A percentile compares a stretch with the other conserved stretches of the same genome.
These are phyloP conservation scores for Termitomyces sp. DNA, from an alignment of 1,284 basidiomycete species.

Conservation along the genomic window DNA sequence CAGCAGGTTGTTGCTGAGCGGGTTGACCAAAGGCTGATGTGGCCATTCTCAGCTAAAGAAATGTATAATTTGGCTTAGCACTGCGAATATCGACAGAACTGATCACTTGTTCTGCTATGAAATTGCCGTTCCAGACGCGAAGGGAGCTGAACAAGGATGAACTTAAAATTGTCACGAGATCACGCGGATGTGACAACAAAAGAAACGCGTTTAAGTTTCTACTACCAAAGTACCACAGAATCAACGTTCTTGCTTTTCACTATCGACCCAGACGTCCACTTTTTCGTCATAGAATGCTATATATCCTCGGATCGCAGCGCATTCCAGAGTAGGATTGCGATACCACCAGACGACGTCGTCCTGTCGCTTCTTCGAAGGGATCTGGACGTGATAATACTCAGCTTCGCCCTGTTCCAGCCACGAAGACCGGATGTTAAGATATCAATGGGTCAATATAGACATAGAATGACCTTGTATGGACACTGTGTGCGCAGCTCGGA, in stretches of 20 bases:
- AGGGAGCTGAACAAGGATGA: background rate
- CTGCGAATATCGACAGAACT: background rate
- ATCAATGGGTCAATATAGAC: background rate
- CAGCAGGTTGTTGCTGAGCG: slow-evolving; percentile 1
- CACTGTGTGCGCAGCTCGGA: slow-evolving; percentile 46
- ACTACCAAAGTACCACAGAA: background rate
- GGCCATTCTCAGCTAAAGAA: background rate
- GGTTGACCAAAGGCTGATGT: slow-evolving; percentile 5
- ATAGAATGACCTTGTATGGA: slow-evolving; percentile 54
- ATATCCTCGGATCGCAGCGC: slow-evolving; percentile 45
- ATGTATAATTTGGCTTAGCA: slow-evolving; percentile 7
- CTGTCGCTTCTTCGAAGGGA: slow-evolving; percentile 37
- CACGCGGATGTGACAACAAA: slow-evolving; percentile 5
- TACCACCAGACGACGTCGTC: slow-evolving; percentile 64
- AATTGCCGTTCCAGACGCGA: background rate
- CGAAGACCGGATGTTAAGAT: background rate
- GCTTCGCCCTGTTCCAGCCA: slow-evolving; percentile 45
- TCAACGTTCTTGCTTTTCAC: slow-evolving; percentile 36
- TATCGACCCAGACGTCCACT: slow-evolving; percentile 62
- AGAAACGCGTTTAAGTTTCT: background rate
- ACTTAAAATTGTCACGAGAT: background rate
- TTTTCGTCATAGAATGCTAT: slow-evolving; percentile 64
- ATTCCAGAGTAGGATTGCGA: slow-evolving; percentile 45
- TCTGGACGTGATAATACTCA: slow-evolving; percentile 49
- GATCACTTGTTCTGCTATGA: slow-evolving; percentile 13